A percentile compares a stretch with the other conserved stretches of the same genome.
Evolutionary conservation across 805 yeast species (phyloP).

Genomic region (Candida nemodendra): DNA sequence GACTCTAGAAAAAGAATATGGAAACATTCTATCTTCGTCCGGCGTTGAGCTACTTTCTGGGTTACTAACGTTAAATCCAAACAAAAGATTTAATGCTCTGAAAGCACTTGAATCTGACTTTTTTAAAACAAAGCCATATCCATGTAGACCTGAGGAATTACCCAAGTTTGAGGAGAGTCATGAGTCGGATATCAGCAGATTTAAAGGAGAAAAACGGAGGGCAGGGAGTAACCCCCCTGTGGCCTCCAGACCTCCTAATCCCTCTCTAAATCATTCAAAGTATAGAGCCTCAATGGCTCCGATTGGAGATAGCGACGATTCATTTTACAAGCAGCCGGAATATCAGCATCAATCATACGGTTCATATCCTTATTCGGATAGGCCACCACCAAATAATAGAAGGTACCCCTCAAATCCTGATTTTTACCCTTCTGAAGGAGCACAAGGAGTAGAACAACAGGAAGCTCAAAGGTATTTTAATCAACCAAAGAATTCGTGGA

Average conservation of each 20-base stretch:
- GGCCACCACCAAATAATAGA: not conserved
- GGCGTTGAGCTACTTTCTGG: conserved; percentile 60
- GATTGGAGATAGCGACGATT: no score
- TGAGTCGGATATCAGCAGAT: conserved; percentile 73
- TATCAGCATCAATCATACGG: not conserved
- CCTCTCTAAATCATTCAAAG: conserved; percentile 19
- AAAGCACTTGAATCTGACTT: conserved; percentile 72
- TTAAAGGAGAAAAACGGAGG: conserved; percentile 39
- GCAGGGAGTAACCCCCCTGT: conserved; percentile 1
- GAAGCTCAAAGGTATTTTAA: not conserved
- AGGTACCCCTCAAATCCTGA: not conserved
- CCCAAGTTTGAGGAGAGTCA: conserved; percentile 83
- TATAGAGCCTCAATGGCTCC: conserved; percentile 11
- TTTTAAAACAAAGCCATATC: conserved; percentile 66
- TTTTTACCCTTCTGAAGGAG: not conserved
- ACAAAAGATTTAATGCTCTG: conserved; percentile 69
- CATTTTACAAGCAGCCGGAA: not conserved
- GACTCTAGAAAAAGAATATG: conserved; percentile 50
- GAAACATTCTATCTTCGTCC: conserved; percentile 29
- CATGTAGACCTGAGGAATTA: conserved; percentile 51
- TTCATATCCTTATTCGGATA: not conserved
- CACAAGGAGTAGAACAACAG: not conserved
- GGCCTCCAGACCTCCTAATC: conserved; percentile 12
- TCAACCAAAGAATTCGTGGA: conserved; percentile 9
- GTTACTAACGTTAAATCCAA: conserved; percentile 69